A percentile compares a stretch with the other conserved stretches of the same genome.
These are phyloP conservation scores for Neurospora africana DNA, from an alignment of 495 filamentous ascomycete species.

Conservation along the genomic window DNA sequence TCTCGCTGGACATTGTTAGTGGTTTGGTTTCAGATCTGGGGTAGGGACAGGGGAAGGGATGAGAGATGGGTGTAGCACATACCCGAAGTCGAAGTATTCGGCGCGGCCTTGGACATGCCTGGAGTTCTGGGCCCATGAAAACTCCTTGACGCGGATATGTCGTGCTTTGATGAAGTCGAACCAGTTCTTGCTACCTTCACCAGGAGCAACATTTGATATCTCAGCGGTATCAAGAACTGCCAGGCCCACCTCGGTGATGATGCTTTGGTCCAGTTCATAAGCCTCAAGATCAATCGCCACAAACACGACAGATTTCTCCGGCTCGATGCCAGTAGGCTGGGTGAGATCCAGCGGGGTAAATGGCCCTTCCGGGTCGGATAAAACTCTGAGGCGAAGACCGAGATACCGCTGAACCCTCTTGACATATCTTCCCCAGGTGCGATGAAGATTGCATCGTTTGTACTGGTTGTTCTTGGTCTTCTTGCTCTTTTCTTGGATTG, in stretches of 20 bases:
- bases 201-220: constrained; percentile 43
- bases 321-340: constrained; percentile 29
- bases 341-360: constrained; percentile 8
- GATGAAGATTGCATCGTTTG: constrained; percentile 36
- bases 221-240: constrained; percentile 67
- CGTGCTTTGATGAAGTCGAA: constrained; percentile 49
- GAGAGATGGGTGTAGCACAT: constrained; percentile 1
- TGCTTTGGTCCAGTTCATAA: constrained; percentile 51
- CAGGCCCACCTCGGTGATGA: constrained; percentile 79
- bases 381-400: constrained; percentile 39
- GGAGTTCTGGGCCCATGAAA: constrained; percentile 50
- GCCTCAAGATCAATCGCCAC: constrained; percentile 74
- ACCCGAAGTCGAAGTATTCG: constrained; percentile 67
- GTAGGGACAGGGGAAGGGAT: neutral
- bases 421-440: constrained; percentile 36
- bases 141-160: constrained; percentile 69
- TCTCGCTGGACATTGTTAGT: constrained; percentile 21
- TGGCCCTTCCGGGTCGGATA: neutral
- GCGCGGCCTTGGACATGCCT: constrained; percentile 60
- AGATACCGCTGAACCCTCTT: constrained; percentile 60
- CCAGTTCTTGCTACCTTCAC: constrained; percentile 53
- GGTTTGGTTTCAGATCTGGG: constrained; percentile 15
- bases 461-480: constrained; percentile 33
- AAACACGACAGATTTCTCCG: constrained; percentile 49
- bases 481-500: constrained; percentile 9